A percentile compares a stretch with the other conserved stretches of the same genome.
These are phyloP conservation scores for Aleurites moluccanus DNA, from an alignment of 441 rosid genomes.

Conservation along the genomic window DNA sequence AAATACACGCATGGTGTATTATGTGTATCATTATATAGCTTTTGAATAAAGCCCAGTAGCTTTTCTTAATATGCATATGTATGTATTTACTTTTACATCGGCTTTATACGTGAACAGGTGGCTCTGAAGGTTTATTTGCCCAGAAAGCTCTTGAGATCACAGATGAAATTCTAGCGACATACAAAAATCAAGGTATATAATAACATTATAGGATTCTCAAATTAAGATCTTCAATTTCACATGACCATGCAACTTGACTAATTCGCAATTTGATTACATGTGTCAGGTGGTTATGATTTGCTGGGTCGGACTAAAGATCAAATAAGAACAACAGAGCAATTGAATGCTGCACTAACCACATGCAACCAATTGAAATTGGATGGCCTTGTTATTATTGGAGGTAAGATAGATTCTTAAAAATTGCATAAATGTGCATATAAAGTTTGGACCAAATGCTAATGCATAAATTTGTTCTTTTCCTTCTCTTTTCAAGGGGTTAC, in stretches of 20 bases:
- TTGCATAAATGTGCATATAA: conserved; percentile 1
- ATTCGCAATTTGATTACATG: conserved; percentile 17
- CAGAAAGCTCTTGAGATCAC: conserved; percentile 87
- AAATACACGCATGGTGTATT: background rate
- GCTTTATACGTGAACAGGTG: conserved; percentile 52
- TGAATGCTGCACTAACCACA: conserved; percentile 75
- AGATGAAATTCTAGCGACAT: conserved; percentile 71
- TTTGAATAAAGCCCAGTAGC: background rate
- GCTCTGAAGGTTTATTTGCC: conserved; percentile 96
- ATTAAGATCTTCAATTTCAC: conserved; percentile 19
- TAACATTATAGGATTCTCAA: conserved; percentile 15
- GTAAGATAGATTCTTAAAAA: conserved; percentile 37
- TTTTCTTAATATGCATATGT: background rate
- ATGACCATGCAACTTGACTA: conserved; percentile 19
- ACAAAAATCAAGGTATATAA: conserved; percentile 88
- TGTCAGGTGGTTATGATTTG: conserved; percentile 91
- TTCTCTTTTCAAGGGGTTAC: conserved; percentile 89
- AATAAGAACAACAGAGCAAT: conserved; percentile 95
- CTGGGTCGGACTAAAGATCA: conserved; percentile 98
- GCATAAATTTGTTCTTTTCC: conserved; percentile 14
- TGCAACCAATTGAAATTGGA: conserved; percentile 92
- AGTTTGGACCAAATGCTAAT: conserved; percentile 13
- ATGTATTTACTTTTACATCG: background rate
- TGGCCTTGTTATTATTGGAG: conserved; percentile 97
- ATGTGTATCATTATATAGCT: background rate